These are phyloP conservation scores for Mycothermus thermophilus DNA, from an alignment of 495 filamentous ascomycete species.

Conservation along the genomic window DNA sequence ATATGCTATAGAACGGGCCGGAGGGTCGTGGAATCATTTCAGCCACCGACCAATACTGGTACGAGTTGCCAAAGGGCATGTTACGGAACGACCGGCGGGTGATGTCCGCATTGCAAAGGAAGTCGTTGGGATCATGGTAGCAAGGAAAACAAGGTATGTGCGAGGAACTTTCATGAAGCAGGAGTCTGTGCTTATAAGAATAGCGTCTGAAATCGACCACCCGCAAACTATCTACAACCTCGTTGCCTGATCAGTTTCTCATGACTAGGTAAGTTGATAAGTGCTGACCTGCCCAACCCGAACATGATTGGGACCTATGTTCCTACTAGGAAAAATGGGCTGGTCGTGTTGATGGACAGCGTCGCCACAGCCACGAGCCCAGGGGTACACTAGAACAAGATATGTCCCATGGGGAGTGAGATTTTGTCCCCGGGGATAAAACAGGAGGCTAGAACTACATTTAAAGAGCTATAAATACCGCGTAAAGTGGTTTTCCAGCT, in stretches of 20 bases:
- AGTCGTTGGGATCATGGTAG: conserved; percentile 13
- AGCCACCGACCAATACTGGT: conserved; percentile 9
- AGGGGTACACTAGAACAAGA: too few species aligned
- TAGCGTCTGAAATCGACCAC: conserved; percentile 17
- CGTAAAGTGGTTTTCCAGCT: too few species aligned
- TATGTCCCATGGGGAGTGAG: too few species aligned
- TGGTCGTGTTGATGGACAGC: conserved; percentile 23
- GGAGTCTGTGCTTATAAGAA: conserved; percentile 16
- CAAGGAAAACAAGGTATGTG: conserved; percentile 20
- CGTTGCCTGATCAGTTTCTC: conserved; percentile 24
- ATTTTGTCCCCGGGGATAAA: too few species aligned
- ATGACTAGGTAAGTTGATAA: conserved; percentile 28
- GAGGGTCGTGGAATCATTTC: too few species aligned
- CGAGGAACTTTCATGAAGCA: too few species aligned
- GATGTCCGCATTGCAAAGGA: conserved; percentile 11
- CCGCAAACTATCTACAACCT: conserved; percentile 20
- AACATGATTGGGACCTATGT: conserved; percentile 33
- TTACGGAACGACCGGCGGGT: conserved; percentile 27
- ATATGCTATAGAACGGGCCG: too few species aligned
- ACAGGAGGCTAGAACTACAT: too few species aligned
- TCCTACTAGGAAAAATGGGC: conserved; percentile 15
- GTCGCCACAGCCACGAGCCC: conserved; percentile 25
- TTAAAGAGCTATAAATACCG: too few species aligned
- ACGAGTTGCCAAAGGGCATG: conserved; percentile 28
- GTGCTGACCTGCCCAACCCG: conserved; percentile 16